Evolutionary conservation across 805 yeast genomes (phyloP).

Genomic region (Jamesozyma rosinii): DNA sequence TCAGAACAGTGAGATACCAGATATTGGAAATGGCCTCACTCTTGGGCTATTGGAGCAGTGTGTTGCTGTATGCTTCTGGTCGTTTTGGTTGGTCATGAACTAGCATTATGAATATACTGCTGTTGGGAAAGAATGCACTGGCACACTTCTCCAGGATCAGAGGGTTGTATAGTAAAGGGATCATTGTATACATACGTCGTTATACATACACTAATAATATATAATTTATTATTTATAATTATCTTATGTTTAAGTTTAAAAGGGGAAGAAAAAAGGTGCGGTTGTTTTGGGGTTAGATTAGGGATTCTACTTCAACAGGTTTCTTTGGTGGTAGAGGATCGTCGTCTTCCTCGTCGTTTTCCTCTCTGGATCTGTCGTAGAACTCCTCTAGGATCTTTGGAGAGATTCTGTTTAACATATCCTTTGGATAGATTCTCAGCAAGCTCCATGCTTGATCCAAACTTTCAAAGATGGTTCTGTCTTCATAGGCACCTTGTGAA

Average conservation of each 20-base stretch:
- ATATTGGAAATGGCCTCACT: no score
- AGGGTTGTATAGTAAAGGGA: neutral
- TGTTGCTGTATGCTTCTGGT: no score
- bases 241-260: neutral
- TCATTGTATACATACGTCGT: neutral
- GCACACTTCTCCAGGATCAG: neutral
- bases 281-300: constrained; percentile 13
- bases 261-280: neutral
- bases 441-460: constrained; percentile 97
- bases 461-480: constrained; percentile 88
- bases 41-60: no score
- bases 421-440: constrained; percentile 97
- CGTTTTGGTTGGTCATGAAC: no score
- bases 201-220: neutral
- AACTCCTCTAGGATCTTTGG: constrained; percentile 94
- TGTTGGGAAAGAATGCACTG: no score
- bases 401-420: constrained; percentile 94
- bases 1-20: no score
- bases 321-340: constrained; percentile 9
- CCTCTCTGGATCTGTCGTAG: constrained; percentile 79
- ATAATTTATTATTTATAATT: neutral
- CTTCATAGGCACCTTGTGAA: constrained; percentile 93
- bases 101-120: no score
- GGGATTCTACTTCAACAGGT: constrained; percentile 16
- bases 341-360: constrained; percentile 45